Conservation (phyloP, 306 rosid species). For the Canavalia gladiata region DNA sequence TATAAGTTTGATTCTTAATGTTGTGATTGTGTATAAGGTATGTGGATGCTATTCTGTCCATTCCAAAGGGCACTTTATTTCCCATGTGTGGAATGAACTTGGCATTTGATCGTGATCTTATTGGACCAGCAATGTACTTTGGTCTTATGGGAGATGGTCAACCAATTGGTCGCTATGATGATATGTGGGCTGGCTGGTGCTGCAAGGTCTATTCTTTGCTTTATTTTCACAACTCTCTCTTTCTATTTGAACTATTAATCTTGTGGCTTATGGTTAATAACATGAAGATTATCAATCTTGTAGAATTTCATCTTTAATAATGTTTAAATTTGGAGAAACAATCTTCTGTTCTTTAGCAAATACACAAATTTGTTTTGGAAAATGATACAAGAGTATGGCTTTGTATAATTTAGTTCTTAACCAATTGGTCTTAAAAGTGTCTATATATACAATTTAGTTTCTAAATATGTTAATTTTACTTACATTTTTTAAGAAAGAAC, state of each 20-base stretch:
- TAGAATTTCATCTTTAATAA: background rate
- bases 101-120: constrained; percentile 89
- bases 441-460: too few relatives aligned
- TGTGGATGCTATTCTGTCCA: constrained; percentile 60
- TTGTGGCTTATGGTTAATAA: background rate
- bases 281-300: constrained; percentile 1
- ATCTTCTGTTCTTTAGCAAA: too few relatives aligned
- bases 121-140: constrained; percentile 96
- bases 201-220: constrained; percentile 58
- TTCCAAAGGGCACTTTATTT: constrained; percentile 63
- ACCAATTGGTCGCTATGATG: constrained; percentile 90
- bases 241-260: constrained; percentile 14
- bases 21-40: constrained; percentile 50
- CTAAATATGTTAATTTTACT: too few relatives aligned
- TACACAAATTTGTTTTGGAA: too few relatives aligned
- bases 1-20: constrained; percentile 25
- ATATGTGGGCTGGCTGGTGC: constrained; percentile 99
- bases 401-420: too few relatives aligned
- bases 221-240: background rate
- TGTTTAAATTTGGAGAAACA: background rate
- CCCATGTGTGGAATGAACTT: constrained; percentile 97
- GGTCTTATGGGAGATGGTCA: constrained; percentile 98
- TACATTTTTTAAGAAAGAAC: too few relatives aligned
- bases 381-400: too few relatives aligned
- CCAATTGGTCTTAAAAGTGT: too few relatives aligned